Conservation (phyloP, 192 early-diverging fungal species). For the Funneliformis geosporum region DNA sequence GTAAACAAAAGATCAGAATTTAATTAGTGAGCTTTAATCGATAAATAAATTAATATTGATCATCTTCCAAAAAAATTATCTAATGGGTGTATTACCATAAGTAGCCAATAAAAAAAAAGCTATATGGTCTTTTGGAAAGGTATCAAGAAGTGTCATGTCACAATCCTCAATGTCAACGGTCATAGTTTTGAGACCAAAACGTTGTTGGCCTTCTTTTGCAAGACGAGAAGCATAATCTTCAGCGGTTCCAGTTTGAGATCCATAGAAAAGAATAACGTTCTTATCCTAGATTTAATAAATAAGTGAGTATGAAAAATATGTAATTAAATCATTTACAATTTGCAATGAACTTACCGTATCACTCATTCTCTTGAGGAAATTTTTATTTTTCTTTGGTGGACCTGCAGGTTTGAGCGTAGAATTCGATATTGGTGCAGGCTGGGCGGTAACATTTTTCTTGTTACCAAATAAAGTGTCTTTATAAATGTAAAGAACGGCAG, state of each 20-base stretch:
- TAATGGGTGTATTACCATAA: slow-evolving; percentile 58
- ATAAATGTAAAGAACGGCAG: background rate
- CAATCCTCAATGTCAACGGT: slow-evolving; percentile 90
- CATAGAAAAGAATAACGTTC: slow-evolving; percentile 88
- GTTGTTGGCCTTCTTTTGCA: slow-evolving; percentile 79
- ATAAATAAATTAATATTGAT: no score
- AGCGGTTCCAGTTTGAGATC: slow-evolving; percentile 98
- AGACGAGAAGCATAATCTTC: slow-evolving; percentile 95
- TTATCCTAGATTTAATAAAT: slow-evolving; percentile 53
- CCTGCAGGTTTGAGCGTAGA: slow-evolving; percentile 24
- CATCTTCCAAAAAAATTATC: background rate
- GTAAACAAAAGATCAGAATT: background rate
- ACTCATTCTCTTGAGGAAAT: slow-evolving; percentile 60
- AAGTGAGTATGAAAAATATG: background rate
- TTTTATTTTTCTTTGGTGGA: slow-evolving; percentile 43
- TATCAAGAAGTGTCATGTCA: slow-evolving; percentile 82
- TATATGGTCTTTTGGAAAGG: slow-evolving; percentile 67
- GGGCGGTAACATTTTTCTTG: background rate
- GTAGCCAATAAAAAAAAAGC: slow-evolving; percentile 95
- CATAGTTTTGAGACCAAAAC: slow-evolving; percentile 72
- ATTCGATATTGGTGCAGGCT: background rate
- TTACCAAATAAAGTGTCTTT: slow-evolving; percentile 10
- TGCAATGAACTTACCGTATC: slow-evolving; percentile 43
- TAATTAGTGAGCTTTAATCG: background rate
- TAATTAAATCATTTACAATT: background rate